Evolutionary conservation across 805 yeast species (phyloP).

Genomic region (Komagataella ulmi): DNA sequence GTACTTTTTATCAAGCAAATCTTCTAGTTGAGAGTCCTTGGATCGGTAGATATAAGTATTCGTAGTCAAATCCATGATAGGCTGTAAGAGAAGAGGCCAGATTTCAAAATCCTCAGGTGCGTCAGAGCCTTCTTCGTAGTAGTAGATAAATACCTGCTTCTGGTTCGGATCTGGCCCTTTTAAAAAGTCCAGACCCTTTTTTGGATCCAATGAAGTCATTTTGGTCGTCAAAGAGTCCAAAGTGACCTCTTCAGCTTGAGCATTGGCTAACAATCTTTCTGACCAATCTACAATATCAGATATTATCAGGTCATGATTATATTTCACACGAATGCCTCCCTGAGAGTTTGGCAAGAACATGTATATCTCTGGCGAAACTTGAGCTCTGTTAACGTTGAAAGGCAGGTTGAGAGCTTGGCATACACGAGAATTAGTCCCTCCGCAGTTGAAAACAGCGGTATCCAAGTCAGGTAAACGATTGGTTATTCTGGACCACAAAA

Average conservation of each 20-base stretch:
- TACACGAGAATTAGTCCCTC: conserved; percentile 25
- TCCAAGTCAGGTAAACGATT: conserved; percentile 25
- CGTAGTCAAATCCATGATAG: conserved; percentile 40
- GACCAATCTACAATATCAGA: conserved; percentile 30
- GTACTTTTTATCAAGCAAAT: conserved; percentile 22
- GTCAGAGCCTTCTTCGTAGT: conserved; percentile 33
- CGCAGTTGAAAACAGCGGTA: conserved; percentile 51
- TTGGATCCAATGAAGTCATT: conserved; percentile 6
- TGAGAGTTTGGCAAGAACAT: conserved; percentile 38
- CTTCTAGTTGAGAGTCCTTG: conserved; percentile 26
- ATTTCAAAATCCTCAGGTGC: conserved; percentile 51
- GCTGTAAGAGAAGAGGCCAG: conserved; percentile 47
- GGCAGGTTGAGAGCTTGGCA: conserved; percentile 39
- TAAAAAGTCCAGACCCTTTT: background rate
- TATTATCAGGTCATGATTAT: conserved; percentile 11
- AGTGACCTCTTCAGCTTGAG: conserved; percentile 21
- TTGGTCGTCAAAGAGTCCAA: conserved; percentile 10
- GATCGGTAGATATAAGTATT: conserved; percentile 41
- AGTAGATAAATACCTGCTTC: conserved; percentile 29
- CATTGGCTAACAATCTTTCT: conserved; percentile 30
- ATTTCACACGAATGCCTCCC: conserved; percentile 34
- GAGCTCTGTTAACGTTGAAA: background rate
- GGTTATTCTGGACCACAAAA: conserved; percentile 45
- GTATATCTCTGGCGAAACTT: conserved; percentile 10
- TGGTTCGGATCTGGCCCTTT: background rate